Base-by-base conservation (phyloP, 176 grass and related monocot species). In the Oryza meyeriana region DNA sequence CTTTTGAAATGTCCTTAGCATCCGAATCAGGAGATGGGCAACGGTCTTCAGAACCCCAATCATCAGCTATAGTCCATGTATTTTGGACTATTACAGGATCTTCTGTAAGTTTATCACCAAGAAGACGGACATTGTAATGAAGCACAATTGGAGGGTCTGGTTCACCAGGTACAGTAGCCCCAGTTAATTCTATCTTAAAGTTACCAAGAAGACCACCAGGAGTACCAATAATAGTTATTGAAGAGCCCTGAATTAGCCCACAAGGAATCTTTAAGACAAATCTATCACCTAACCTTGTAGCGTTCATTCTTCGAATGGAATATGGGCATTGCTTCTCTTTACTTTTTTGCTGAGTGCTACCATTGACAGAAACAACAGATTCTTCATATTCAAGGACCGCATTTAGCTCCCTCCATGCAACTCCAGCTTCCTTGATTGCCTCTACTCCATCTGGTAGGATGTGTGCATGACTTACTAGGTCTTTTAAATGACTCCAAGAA, bases 11-110 rank as follows among this genome's bases (percentile, higher is more conserved):
- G 79, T 79, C 75, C 57, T 90, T 94, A 81, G 84, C 70, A 69
- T 90, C 74, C 0, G 88, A 72, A 87, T 81, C 87, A 88, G 82
- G 81, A 39, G 81, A 83, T 73, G 93, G 97, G 50, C 97, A 99
- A 69, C 97, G 97, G 36, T 92, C 80, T 90, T 99, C 97, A 80
- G 84, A 81, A 80, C 89, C 93, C 97, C 97, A 99, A 74, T 99
- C 97, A 83, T 87, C 61, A 70, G 87, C 78, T 88, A 78, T 64
- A 38, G 91, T 94, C 97, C 97, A 99, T 16, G 97, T 92, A 82
- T 99, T 99, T 86, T 99, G 97, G 38, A 99, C 97, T 78, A 99
- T 94, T 8, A 99, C 93, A 81, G 97, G 91, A 92, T 99, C 93
- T 76, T 96, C 97, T 66, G 97, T 95, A 84, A 94, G 89, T 89